These are phyloP conservation scores for Trichoderma sp. DNA, from an alignment of 2,329 filamentous ascomycete genomes.

Conservation along the genomic window DNA sequence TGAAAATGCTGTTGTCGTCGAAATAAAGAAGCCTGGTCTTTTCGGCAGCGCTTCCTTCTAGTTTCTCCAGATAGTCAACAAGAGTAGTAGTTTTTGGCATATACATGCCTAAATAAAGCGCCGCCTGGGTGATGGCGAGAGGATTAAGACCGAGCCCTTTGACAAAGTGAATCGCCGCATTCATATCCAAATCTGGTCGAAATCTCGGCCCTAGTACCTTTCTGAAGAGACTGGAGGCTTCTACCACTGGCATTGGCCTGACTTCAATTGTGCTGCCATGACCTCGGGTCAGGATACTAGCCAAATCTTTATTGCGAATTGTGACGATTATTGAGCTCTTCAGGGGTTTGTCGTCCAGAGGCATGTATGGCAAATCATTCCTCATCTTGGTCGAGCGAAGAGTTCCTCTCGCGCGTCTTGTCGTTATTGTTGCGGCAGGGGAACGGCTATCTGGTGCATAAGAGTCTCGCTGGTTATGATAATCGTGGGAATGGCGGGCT, in stretches of 20 bases:
- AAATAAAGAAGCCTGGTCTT: neutral
- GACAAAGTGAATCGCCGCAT: neutral
- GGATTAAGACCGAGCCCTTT: neutral
- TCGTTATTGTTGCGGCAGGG: slow-evolving; percentile 48
- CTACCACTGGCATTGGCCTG: neutral
- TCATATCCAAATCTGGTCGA: neutral
- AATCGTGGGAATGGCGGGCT: slow-evolving; percentile 56
- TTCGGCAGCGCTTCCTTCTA: slow-evolving; percentile 27
- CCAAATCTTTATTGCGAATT: neutral
- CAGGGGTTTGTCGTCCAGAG: slow-evolving; percentile 64
- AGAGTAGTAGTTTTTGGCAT: neutral
- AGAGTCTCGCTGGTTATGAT: slow-evolving; percentile 54
- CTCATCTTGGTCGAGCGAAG: slow-evolving; percentile 66
- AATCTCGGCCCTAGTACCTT: neutral
- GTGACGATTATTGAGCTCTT: slow-evolving; percentile 15
- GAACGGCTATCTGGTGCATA: slow-evolving; percentile 63
- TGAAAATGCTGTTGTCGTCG: neutral
- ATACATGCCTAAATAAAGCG: neutral
- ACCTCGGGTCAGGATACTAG: neutral
- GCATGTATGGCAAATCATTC: slow-evolving; percentile 66
- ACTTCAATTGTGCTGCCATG: neutral
- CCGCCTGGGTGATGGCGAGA: neutral
- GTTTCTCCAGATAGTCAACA: neutral
- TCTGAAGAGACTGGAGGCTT: neutral
- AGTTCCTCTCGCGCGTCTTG: slow-evolving; percentile 56